phyloP scores from a whole-genome alignment of 495 filamentous ascomycete genomes.

The Copromyces sp. region DNA sequence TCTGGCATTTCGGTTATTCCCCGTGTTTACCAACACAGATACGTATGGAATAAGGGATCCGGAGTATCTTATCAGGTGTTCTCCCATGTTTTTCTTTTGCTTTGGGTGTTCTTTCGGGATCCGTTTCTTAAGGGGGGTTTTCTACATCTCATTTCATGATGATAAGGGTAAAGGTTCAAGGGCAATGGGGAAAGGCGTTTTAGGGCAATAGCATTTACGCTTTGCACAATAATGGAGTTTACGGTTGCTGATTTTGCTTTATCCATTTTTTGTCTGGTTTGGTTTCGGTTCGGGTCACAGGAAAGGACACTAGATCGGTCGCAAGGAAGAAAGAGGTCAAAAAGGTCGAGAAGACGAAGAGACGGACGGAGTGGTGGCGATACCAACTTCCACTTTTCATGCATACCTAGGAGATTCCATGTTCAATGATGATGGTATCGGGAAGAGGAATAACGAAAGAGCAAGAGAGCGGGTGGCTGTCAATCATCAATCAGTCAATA shows the following conservation, averaged over 20 bases:
- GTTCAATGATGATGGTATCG: too few species aligned
- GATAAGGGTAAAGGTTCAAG: background rate
- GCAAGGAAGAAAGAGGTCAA: background rate
- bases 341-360: background rate
- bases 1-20: too few species aligned
- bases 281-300: background rate
- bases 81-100: background rate
- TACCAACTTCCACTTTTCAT: background rate
- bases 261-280: background rate
- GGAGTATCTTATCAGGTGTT: too few species aligned
- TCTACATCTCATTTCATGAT: background rate
- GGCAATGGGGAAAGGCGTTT: background rate
- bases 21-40: too few species aligned
- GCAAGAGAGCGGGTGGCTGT: background rate
- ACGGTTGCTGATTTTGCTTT: background rate
- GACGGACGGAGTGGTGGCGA: background rate
- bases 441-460: background rate
- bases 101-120: background rate
- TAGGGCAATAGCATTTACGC: background rate
- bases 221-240: background rate
- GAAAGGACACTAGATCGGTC: background rate
- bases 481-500: background rate
- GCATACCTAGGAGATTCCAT: background rate
- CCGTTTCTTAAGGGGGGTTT: too few species aligned
- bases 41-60: too few species aligned